These are phyloP conservation scores for Solanum aculeatissimum DNA, from an alignment of 305 asterid genomes.

Conservation along the genomic window DNA sequence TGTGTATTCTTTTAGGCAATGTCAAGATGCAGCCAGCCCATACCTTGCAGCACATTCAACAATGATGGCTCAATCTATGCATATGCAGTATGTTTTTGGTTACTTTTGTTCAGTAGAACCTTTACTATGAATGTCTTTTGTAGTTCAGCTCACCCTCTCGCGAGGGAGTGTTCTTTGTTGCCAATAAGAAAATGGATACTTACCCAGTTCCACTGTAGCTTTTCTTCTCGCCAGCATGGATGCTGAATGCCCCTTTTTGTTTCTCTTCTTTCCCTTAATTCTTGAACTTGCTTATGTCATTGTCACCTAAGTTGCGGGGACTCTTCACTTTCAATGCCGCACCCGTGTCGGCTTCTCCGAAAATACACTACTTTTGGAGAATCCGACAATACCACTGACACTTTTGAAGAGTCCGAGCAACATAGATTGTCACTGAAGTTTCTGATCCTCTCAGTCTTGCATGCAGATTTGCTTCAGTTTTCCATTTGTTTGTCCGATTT, in stretches of 20 bases:
- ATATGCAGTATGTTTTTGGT: slow-evolving; percentile 47
- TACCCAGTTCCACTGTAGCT: background rate
- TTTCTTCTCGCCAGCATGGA: background rate
- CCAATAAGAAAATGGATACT: background rate
- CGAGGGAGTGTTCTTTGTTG: background rate
- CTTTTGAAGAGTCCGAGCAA: too few species aligned
- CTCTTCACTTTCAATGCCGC: too few species aligned
- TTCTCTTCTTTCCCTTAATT: background rate
- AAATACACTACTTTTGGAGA: too few species aligned
- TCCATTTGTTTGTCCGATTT: background rate
- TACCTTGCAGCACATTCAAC: slow-evolving; percentile 76
- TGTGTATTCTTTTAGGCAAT: slow-evolving; percentile 48
- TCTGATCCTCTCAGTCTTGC: background rate
- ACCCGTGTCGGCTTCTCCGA: too few species aligned
- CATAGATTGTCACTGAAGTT: background rate
- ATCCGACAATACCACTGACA: too few species aligned
- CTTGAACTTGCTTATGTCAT: background rate
- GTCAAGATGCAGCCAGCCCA: slow-evolving; percentile 73
- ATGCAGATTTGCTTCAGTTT: background rate
- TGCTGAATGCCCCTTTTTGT: background rate
- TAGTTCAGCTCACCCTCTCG: background rate
- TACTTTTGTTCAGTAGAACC: background rate
- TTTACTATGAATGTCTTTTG: background rate
- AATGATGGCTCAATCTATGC: slow-evolving; percentile 81
- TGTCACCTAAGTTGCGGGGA: too few species aligned